Evolutionary conservation across 306 rosid species (phyloP), one percentile per base, ranked within the genome.

Genomic region (Cicer bijugum): DNA sequence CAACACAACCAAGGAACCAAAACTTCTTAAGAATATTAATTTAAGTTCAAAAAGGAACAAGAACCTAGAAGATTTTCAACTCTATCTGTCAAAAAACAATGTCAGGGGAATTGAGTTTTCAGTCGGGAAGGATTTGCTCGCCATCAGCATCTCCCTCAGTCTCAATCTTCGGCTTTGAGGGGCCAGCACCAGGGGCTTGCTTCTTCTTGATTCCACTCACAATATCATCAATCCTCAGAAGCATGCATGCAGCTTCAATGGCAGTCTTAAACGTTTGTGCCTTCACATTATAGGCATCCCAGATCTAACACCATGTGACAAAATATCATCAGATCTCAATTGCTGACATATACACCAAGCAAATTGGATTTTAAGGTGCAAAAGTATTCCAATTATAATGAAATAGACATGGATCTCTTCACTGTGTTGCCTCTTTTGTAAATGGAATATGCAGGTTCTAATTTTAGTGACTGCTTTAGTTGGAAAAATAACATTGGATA

Each of bases 181-280:
- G 88, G 44, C 91, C 89, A 63, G 91, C 86, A 57, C 96, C 96
- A 53, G 96, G 86, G 48, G 92, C 85, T 70, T 89, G 92, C 88
- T 89, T 91, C 88, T 91, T 94, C 87, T 95, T 95, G 69, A 95
- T 88, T 10, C 99, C 97, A 38, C 99, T 95, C 85, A 95, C 99
- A 69, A 91, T 88, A 76, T 95, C 99, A 69, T 95, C 97, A 66
- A 95, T 95, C 75, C 99, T 91, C 80, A 95, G 82, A 46, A 95
- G 99, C 92, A 95, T 89, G 90, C 99, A 88, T 42, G 97, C 92
- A 38, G 97, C 96, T 91, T 95, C 99, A 72, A 95, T 95, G 47
- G 99, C 97, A 1, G 99, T 95, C 88, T 95, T 95, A 50, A 95
- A 95, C 5, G 99, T 90, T 79, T 95, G 99, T 4, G 96, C 88